These are phyloP conservation scores for Dryadomyces sulphureus DNA, from an alignment of 2,329 filamentous ascomycete species.

Conservation along the genomic window DNA sequence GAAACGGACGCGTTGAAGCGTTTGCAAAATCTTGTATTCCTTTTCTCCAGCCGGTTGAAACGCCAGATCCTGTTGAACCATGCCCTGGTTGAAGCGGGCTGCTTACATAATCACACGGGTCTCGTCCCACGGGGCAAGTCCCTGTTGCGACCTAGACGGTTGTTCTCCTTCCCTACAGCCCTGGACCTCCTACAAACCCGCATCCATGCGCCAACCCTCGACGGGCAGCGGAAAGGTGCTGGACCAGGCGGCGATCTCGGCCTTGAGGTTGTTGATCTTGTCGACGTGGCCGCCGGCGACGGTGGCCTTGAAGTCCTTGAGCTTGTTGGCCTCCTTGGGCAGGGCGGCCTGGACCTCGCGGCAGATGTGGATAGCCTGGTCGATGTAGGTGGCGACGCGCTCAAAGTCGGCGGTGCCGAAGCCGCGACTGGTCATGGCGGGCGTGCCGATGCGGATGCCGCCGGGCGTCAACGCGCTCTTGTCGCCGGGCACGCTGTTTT, in stretches of 20 bases:
- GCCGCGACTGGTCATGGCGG: slow-evolving; percentile 92
- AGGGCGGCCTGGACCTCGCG: slow-evolving; percentile 72
- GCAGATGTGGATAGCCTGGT: slow-evolving; percentile 75
- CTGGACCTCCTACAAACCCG: slow-evolving; percentile 32
- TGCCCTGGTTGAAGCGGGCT: not conserved
- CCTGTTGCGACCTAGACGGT: too few species aligned
- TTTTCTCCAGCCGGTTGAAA: slow-evolving; percentile 6
- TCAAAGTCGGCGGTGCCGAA: slow-evolving; percentile 89
- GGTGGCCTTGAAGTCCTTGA: slow-evolving; percentile 98
- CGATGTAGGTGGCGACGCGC: slow-evolving; percentile 79
- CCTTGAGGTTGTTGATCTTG: slow-evolving; percentile 72
- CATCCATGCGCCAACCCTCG: slow-evolving; percentile 51
- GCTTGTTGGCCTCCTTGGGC: slow-evolving; percentile 96
- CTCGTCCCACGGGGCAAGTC: too few species aligned
- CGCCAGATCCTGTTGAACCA: slow-evolving; percentile 1
- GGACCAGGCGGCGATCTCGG: slow-evolving; percentile 83
- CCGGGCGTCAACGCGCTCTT: slow-evolving; percentile 90
- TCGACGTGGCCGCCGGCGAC: slow-evolving; percentile 62
- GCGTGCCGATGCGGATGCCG: slow-evolving; percentile 90
- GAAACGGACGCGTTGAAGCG: slow-evolving; percentile 2
- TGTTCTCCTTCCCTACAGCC: too few species aligned
- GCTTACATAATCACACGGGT: not conserved
- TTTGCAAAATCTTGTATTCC: not conserved
- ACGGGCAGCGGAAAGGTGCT: slow-evolving; percentile 85
- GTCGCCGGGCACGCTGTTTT: slow-evolving; percentile 96